Evolutionary conservation across 108 stramenopile genomes (phyloP).

Genomic region (Cyclotella cryptica): DNA sequence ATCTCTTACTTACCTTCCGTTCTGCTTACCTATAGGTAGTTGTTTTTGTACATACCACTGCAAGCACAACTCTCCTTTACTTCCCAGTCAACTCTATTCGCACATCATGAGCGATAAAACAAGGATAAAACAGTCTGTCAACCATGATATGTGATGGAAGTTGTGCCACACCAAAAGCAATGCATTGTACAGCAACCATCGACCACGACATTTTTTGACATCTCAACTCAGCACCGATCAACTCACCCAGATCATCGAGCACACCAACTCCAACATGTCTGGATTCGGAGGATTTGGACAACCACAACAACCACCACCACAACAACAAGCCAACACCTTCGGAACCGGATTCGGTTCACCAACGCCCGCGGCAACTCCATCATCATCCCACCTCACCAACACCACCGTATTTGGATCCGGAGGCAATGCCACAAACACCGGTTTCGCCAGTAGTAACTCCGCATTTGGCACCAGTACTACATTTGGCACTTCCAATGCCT

Average conservation of each 20-base stretch:
- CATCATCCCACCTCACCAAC: background rate
- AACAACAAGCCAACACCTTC: background rate
- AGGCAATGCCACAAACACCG: constrained; percentile 3
- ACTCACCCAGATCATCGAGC: background rate
- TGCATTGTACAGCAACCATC: too few relatives aligned
- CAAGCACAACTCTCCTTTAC: too few relatives aligned
- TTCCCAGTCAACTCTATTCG: too few relatives aligned
- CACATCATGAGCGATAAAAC: too few relatives aligned
- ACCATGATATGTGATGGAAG: too few relatives aligned
- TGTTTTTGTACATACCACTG: too few relatives aligned
- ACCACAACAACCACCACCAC: background rate
- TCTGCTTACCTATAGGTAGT: too few relatives aligned
- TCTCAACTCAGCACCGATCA: background rate
- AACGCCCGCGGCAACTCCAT: background rate
- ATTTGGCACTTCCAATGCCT: background rate
- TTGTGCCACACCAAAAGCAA: too few relatives aligned
- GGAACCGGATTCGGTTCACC: constrained; percentile 10
- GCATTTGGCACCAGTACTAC: background rate
- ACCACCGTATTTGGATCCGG: background rate
- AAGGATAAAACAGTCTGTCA: too few relatives aligned
- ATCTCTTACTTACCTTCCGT: too few relatives aligned
- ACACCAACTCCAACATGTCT: background rate
- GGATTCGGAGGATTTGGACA: constrained; percentile 17
- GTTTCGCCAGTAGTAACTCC: background rate
- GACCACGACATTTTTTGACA: too few relatives aligned